phyloP scores from a whole-genome alignment of 176 grass and related monocot genomes.

The Musa schizocarpa region DNA sequence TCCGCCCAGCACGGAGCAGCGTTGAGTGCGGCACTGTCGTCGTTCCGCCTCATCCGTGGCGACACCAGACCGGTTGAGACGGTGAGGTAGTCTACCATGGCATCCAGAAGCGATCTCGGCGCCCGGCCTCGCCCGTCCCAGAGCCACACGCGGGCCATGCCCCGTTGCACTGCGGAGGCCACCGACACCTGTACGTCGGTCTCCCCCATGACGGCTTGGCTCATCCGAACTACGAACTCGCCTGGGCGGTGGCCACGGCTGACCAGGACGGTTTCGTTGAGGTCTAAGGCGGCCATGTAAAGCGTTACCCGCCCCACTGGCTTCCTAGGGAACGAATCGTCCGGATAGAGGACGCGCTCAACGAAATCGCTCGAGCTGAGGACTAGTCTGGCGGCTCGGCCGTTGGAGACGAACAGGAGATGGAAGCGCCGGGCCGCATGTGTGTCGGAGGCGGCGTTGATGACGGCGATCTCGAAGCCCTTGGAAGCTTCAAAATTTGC shows the following conservation, averaged over 20 bases:
- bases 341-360: slow-evolving; percentile 55
- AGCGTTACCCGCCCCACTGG: slow-evolving; percentile 18
- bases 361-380: slow-evolving; percentile 36
- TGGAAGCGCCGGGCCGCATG: slow-evolving; percentile 36
- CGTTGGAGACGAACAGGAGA: slow-evolving; percentile 64
- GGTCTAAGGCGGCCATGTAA: slow-evolving; percentile 10
- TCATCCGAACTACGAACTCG: slow-evolving; percentile 20
- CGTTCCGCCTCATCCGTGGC: too few species aligned
- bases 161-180: slow-evolving; percentile 7
- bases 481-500: slow-evolving; percentile 43
- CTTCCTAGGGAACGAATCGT: slow-evolving; percentile 37
- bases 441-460: neutral
- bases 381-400: slow-evolving; percentile 42
- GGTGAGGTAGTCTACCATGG: slow-evolving; percentile 24
- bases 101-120: slow-evolving; percentile 13
- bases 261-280: neutral
- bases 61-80: neutral
- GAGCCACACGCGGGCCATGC: slow-evolving; percentile 25
- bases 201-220: slow-evolving; percentile 8
- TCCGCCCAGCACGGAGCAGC: neutral
- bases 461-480: slow-evolving; percentile 43
- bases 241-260: neutral
- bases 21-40: too few species aligned
- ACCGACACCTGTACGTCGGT: slow-evolving; percentile 7
- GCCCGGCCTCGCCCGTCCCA: slow-evolving; percentile 9